Conservation (phyloP, 1,139 yeast genomes). For the Pichia sp. region DNA sequence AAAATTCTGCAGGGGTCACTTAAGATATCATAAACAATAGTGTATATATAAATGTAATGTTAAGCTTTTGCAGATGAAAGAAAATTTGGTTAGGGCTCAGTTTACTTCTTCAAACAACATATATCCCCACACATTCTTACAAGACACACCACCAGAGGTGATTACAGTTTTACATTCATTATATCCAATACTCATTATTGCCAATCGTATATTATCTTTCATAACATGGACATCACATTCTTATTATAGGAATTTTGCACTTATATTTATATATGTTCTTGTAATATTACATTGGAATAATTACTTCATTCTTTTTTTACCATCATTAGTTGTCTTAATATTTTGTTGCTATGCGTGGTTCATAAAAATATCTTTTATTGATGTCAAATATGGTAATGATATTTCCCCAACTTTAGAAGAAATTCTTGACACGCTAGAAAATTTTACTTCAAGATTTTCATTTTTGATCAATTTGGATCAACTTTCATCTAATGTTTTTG, state of each 20-base stretch:
- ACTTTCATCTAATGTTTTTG: background rate
- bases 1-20: too few relatives aligned
- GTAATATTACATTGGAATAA: conserved; percentile 42
- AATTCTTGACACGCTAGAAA: conserved; percentile 45
- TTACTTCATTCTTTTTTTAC: conserved; percentile 35
- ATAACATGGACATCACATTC: conserved; percentile 54
- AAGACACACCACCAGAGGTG: conserved; percentile 40
- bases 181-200: conserved; percentile 42
- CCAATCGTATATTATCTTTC: conserved; percentile 39
- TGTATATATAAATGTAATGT: background rate
- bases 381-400: conserved; percentile 15
- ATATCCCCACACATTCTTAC: conserved; percentile 11
- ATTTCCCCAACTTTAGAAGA: conserved; percentile 49
- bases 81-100: conserved; percentile 2
- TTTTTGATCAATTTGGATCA: conserved; percentile 1
- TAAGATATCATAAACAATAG: too few relatives aligned
- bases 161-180: conserved; percentile 42
- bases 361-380: conserved; percentile 38
- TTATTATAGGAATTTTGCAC: conserved; percentile 42
- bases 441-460: conserved; percentile 38
- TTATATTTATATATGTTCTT: conserved; percentile 37
- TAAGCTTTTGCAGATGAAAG: background rate
- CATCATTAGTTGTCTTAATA: conserved; percentile 33
- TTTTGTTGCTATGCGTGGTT: conserved; percentile 44
- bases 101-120: conserved; percentile 9